Base-by-base conservation (phyloP, 306 rosid species). In the Hippophae gyantsensis region DNA sequence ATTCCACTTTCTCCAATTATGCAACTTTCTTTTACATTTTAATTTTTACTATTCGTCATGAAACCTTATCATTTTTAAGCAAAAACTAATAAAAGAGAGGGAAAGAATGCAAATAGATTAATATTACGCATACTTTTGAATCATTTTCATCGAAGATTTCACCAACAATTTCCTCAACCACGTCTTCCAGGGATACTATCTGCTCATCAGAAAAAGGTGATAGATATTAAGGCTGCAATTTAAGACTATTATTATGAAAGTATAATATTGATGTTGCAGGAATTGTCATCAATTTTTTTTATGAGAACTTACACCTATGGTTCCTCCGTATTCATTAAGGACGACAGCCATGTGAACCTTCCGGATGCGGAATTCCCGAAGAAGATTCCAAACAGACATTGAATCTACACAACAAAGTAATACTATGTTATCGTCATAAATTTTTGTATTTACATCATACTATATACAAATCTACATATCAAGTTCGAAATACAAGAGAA, bases 341-440 rank as follows among this genome's bases (percentile, higher is more conserved):
- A 93, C 97, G 55, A 93, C 95, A 23, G 99, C 97, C 97, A 93
- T 93, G 97, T 93, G 99, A 76, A 93, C 99, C 70, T 93, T 89
- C 73, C 95, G 80, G 76, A 93, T 89, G 72, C 97, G 86, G 55
- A 93, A 93, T 82, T 93, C 99, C 73, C 99, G 81, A 60, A 93
- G 97, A 82, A 93, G 99, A 84, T 93, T 89, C 99, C 99, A 93
- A 55, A 93, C 97, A 32, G 90, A 93, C 99, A 93, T 93, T 64
- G 97, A 89, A 93, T 93, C 97, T 93, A 86, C 78, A 88, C 63
- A 70, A 76, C 42, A 61, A 54, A 40, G 60, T 32, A 48, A 71
- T 47, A 72, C 70, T 57, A 76, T 66, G 57, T 70, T 50, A 66
- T 63, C 58, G 58, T 44, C 56, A 43, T 60, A 56, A 54, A 65